These are phyloP conservation scores for Macrolepiota albuminosa DNA, from an alignment of 768 basidiomycete genomes.

Conservation along the genomic window DNA sequence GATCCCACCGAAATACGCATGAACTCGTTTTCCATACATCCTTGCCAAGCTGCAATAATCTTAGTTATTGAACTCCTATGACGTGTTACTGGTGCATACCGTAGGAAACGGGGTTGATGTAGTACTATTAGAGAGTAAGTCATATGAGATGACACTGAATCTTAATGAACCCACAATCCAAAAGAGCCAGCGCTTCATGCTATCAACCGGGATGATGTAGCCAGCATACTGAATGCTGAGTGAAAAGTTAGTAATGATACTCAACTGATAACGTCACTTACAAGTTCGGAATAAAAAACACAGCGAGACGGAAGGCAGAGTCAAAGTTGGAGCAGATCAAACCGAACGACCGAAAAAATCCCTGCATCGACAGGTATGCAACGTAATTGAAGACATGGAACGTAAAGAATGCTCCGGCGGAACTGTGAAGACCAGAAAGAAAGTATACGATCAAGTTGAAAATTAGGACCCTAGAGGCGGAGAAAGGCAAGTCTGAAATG, in stretches of 20 bases:
- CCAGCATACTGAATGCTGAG: constrained; percentile 59
- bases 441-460: constrained; percentile 70
- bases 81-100: constrained; percentile 27
- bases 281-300: constrained; percentile 75
- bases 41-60: constrained; percentile 55
- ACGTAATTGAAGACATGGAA: constrained; percentile 64
- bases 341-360: constrained; percentile 78
- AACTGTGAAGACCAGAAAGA: constrained; percentile 47
- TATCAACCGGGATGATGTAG: constrained; percentile 59
- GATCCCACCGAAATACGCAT: constrained; percentile 53
- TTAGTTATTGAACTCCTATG: background rate
- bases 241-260: background rate
- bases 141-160: background rate
- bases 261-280: constrained; percentile 18
- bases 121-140: constrained; percentile 43
- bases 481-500: constrained; percentile 66
- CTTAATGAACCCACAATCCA: constrained; percentile 61
- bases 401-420: constrained; percentile 43
- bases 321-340: constrained; percentile 43
- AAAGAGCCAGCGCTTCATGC: constrained; percentile 80
- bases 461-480: constrained; percentile 49
- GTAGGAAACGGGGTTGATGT: constrained; percentile 75
- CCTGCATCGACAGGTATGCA: constrained; percentile 71
- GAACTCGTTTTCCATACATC: constrained; percentile 85
- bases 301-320: constrained; percentile 45